Evolutionary conservation across 768 basidiomycete species (phyloP), one percentile per base, ranked within the genome.

Genomic region (Flagelloscypha sp.): DNA sequence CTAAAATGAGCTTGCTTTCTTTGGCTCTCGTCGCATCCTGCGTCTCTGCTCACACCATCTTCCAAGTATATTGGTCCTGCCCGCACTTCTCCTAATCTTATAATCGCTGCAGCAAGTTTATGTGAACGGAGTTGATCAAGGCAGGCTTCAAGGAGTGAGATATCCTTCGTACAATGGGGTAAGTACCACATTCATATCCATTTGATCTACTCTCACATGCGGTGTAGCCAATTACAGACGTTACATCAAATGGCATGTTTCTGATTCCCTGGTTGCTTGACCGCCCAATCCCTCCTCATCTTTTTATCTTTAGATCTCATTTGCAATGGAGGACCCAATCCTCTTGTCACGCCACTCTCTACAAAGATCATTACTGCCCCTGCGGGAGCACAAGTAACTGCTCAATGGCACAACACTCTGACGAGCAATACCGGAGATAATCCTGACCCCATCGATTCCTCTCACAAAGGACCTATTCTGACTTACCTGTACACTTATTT

Each of bases 311-410:
- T n/a, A n/a, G 42, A 55, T 24, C 3, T 63, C 27, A 76, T 75
- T 38, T 76, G 75, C 62, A 77, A 77, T 33, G 72, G 74, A 16
- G 73, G 72, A 9, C 70, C 71, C 44, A 75, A 74, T 48, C 72
- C 70, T 3, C 72, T 70, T 49, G 62, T 63, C 33, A 55, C 59
- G 38, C 71, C 70, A 7, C 48, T 72, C 10, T 72, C 68, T 4
- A 52, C 50, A 16, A 54, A 55, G 1, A 48, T 72, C 24, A 70
- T 76, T 45, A 54, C 57, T 11, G 69, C 72, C 8, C 56, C 74
- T 1, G 75, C 74, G 41, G 74, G 75, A 13, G 56, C 70, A 5
- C 56, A 58, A 37, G 63, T 76, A 13, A 70, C 70, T 8, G 65
- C 70, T 19, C 68, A 75, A 41, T 76, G 61, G 60, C 72, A 63